These are phyloP conservation scores for Aureobasidium sp. DNA, from an alignment of 2,329 filamentous ascomycete species.

Conservation along the genomic window DNA sequence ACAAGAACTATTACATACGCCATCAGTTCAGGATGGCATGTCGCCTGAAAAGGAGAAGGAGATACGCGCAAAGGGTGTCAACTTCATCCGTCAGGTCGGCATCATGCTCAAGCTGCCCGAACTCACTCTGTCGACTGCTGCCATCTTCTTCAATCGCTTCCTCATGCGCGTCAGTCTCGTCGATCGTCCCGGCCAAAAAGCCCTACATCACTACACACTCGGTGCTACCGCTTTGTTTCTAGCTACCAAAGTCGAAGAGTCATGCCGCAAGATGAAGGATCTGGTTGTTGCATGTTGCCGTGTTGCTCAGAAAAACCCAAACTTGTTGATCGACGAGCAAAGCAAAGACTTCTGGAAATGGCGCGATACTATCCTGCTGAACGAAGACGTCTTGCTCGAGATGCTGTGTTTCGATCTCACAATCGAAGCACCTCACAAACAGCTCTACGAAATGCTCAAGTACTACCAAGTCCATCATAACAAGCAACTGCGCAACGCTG, in stretches of 20 bases:
- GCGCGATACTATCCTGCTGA: constrained; percentile 85
- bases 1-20: constrained; percentile 72
- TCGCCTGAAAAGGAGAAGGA: constrained; percentile 67
- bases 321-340: constrained; percentile 87
- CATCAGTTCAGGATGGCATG: constrained; percentile 78
- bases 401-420: constrained; percentile 89
- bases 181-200: constrained; percentile 55
- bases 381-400: constrained; percentile 89
- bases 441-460: constrained; percentile 72
- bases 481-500: constrained; percentile 72
- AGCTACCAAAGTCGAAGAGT: constrained; percentile 95
- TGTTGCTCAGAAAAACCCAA: constrained; percentile 88
- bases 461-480: constrained; percentile 68
- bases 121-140: constrained; percentile 83
- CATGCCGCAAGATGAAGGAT: constrained; percentile 90
- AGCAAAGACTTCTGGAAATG: constrained; percentile 98
- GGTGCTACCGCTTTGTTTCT: constrained; percentile 88
- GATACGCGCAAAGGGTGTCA: constrained; percentile 81
- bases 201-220: constrained; percentile 87
- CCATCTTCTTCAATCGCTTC: constrained; percentile 92
- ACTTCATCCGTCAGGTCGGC: constrained; percentile 92
- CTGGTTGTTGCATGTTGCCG: constrained; percentile 89
- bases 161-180: constrained; percentile 85
- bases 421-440: constrained; percentile 78
- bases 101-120: constrained; percentile 88